These are phyloP conservation scores for Astrephomene gubernaculifera DNA, from an alignment of 139 green algal genomes.

Conservation along the genomic window DNA sequence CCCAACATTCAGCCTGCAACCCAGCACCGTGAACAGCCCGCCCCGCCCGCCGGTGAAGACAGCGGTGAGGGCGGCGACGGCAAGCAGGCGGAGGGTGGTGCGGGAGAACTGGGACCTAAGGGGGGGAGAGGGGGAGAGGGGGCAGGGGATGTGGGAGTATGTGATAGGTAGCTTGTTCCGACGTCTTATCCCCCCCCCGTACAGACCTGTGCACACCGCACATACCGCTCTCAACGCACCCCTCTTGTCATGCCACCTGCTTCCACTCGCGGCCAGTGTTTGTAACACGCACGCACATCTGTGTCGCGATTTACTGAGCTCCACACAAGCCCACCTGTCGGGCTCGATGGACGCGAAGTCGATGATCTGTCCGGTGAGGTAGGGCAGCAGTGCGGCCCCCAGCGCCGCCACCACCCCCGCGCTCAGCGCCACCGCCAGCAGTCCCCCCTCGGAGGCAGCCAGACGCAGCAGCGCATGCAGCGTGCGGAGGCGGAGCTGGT, in stretches of 20 bases:
- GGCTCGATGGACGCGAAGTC: constrained; percentile 84
- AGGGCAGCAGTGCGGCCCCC: constrained; percentile 76
- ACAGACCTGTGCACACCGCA: no score
- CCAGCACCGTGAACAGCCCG: constrained; percentile 78
- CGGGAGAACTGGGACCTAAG: constrained; percentile 59
- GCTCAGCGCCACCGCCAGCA: constrained; percentile 71
- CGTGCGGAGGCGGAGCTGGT: constrained; percentile 31
- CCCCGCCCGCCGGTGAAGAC: constrained; percentile 80
- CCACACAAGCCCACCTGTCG: constrained; percentile 65
- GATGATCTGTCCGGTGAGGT: constrained; percentile 83
- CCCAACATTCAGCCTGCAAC: constrained; percentile 70
- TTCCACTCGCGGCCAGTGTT: no score
- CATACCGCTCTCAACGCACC: no score
- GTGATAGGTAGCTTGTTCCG: no score
- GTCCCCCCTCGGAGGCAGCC: constrained; percentile 59
- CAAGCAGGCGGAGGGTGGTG: constrained; percentile 73
- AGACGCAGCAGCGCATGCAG: constrained; percentile 66
- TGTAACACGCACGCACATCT: no score
- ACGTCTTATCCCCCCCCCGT: no score
- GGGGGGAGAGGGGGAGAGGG: not conserved
- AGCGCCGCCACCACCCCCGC: constrained; percentile 73
- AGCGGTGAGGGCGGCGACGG: constrained; percentile 66
- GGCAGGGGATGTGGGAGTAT: no score
- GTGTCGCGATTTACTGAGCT: no score
- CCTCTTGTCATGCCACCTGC: no score